Percentiles rank a stretch among this genome's conserved stretches.
Conservation (phyloP, 352 stramenopile genomes). For the Blastocystis sp. region DNA sequence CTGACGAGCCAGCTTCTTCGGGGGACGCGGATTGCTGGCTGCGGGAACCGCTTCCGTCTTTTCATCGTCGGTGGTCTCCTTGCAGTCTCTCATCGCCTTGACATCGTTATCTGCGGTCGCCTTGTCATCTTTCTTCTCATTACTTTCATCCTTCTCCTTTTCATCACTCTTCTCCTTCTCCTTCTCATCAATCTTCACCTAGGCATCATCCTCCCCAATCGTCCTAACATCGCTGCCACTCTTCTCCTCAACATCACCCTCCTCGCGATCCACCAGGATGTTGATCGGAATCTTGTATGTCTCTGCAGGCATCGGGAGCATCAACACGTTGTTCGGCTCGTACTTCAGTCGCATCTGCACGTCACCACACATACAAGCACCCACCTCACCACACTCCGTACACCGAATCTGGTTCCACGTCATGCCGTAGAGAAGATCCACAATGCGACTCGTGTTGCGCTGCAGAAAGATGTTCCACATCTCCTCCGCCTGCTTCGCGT, state of each 20-base stretch:
- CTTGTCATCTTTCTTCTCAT: not conserved
- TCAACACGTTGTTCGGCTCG: slow-evolving; percentile 40
- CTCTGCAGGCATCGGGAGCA: slow-evolving; percentile 36
- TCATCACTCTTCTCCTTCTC: too few relatives aligned
- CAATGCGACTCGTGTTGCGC: slow-evolving; percentile 33
- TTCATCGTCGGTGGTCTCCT: too few relatives aligned
- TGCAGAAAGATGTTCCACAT: slow-evolving; percentile 53
- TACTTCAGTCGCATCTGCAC: slow-evolving; percentile 20
- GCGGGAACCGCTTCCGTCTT: too few relatives aligned
- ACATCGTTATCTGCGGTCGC: not conserved
- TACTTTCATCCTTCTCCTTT: too few relatives aligned
- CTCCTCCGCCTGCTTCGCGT: not conserved
- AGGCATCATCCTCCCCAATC: too few relatives aligned
- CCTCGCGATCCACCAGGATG: slow-evolving; percentile 13
- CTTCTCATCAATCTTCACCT: too few relatives aligned
- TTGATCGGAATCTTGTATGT: slow-evolving; percentile 18
- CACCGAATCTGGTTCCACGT: slow-evolving; percentile 12
- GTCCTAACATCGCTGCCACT: too few relatives aligned
- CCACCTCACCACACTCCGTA: slow-evolving; percentile 11
- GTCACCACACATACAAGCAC: not conserved
- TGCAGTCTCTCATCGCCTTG: not conserved
- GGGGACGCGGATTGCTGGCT: not conserved
- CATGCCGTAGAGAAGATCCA: slow-evolving; percentile 47
- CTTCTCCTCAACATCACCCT: too few relatives aligned
- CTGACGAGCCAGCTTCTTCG: not conserved